A percentile compares a stretch with the other conserved stretches of the same genome.
phyloP scores from a whole-genome alignment of 495 filamentous ascomycete genomes.

The Lepidopterella palustris region DNA sequence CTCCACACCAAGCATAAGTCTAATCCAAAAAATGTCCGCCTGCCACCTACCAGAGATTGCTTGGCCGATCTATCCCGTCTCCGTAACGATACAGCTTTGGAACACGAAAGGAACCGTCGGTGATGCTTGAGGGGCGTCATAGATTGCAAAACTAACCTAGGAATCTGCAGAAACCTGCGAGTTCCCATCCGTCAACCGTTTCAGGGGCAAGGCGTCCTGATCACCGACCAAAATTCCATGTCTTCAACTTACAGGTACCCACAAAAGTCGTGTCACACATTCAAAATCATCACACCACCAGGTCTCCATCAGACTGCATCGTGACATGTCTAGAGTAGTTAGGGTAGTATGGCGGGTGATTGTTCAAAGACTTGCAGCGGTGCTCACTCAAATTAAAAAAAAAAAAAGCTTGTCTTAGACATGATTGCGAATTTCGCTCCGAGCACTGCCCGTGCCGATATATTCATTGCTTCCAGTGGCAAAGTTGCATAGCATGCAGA shows the following conservation, averaged over 20 bases:
- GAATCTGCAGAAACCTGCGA: not conserved
- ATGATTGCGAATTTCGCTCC: not conserved
- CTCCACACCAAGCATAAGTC: not conserved
- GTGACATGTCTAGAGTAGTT: not conserved
- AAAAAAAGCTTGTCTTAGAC: not conserved
- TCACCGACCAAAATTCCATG: not conserved
- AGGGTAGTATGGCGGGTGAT: no score
- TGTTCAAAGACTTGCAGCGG: no score
- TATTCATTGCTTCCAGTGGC: not conserved
- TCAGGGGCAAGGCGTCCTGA: not conserved
- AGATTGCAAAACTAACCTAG: not conserved
- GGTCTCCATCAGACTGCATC: not conserved
- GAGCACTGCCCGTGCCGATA: not conserved
- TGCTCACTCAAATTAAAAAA: not conserved
- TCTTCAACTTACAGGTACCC: not conserved
- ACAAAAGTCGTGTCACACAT: not conserved
- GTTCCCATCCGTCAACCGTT: not conserved
- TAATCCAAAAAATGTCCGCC: not conserved
- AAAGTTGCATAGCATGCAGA: constrained; percentile 1
- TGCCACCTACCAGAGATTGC: not conserved
- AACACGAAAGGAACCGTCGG: not conserved
- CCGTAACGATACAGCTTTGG: not conserved
- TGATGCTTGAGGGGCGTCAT: no score
- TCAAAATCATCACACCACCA: not conserved
- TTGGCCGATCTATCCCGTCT: not conserved